phyloP scores from a whole-genome alignment of 2,329 filamentous ascomycete genomes.

The Aspergillus ochraceus region DNA sequence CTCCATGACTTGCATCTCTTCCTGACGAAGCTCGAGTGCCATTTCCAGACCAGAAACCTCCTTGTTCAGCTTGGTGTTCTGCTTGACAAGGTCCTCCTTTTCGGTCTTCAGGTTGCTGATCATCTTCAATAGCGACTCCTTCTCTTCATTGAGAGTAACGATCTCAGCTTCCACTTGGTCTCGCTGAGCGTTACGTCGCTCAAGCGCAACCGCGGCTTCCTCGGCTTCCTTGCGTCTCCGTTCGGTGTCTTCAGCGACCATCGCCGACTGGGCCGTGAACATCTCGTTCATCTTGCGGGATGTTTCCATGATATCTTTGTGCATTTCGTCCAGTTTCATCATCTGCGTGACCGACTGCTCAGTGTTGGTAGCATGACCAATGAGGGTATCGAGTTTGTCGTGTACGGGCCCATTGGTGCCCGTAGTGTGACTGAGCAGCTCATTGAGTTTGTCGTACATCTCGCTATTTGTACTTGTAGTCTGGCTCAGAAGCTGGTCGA shows the following conservation, averaged over 20 bases:
- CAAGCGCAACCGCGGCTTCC: constrained; percentile 76
- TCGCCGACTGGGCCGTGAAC: constrained; percentile 32
- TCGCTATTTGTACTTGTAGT: constrained; percentile 33
- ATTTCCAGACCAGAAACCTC: constrained; percentile 92
- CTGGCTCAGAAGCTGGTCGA: constrained; percentile 47
- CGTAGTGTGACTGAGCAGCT: constrained; percentile 41
- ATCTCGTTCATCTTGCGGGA: constrained; percentile 83
- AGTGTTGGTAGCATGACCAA: constrained; percentile 59
- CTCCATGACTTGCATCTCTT: constrained; percentile 91
- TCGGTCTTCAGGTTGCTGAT: constrained; percentile 50
- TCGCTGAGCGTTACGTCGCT: constrained; percentile 69
- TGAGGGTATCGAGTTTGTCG: constrained; percentile 38
- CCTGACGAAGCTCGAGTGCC: constrained; percentile 80
- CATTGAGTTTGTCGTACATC: constrained; percentile 60
- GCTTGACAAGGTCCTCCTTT: constrained; percentile 68
- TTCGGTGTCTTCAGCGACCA: constrained; percentile 74
- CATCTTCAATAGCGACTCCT: constrained; percentile 61
- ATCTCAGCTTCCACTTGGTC: constrained; percentile 60
- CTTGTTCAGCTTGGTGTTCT: constrained; percentile 77
- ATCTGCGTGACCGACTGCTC: constrained; percentile 73
- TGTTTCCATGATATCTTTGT: constrained; percentile 80
- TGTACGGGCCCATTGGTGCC: constrained; percentile 31
- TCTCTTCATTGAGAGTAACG: constrained; percentile 55
- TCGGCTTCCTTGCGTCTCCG: constrained; percentile 76
- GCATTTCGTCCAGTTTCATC: constrained; percentile 82